phyloP scores from a whole-genome alignment of 495 filamentous ascomycete genomes.

The Daldinia concentrica region DNA sequence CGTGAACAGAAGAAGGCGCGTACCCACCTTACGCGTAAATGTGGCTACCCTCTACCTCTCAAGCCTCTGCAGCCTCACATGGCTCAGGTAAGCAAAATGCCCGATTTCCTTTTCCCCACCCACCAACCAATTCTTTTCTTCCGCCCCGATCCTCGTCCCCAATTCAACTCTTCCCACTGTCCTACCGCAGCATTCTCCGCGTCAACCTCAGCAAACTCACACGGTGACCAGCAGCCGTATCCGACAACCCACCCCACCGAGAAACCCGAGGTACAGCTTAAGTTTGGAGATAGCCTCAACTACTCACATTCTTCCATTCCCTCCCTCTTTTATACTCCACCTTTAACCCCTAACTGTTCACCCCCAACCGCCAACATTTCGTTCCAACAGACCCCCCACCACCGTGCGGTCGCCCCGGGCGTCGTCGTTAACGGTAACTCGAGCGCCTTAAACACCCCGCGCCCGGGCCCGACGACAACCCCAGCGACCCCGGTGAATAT shows the following conservation, averaged over 20 bases:
- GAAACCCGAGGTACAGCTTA: conserved; percentile 8
- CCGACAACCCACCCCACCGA: conserved; percentile 28
- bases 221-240: conserved; percentile 32
- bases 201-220: conserved; percentile 32
- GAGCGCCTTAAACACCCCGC: conserved; percentile 51
- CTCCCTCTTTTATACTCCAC: not conserved
- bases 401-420: conserved; percentile 47
- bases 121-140: conserved; percentile 32
- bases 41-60: not conserved
- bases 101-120: conserved; percentile 6
- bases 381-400: conserved; percentile 43
- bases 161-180: conserved; percentile 37
- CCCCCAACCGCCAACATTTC: conserved; percentile 45
- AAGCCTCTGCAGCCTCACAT: not conserved
- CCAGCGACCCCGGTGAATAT: conserved; percentile 42
- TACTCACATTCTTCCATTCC: not conserved
- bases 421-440: conserved; percentile 49
- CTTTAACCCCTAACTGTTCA: conserved; percentile 8
- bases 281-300: conserved; percentile 16
- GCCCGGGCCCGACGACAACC: conserved; percentile 41
- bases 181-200: conserved; percentile 28
- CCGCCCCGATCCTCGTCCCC: conserved; percentile 27
- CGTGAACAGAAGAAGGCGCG: not conserved
- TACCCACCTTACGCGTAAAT: not conserved
- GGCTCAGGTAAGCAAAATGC: conserved; percentile 1